Evolutionary conservation across 176 grass and related monocot species (phyloP), one percentile per base, ranked within the genome.

Genomic region (sorghum (Sorghum bicolor)): DNA sequence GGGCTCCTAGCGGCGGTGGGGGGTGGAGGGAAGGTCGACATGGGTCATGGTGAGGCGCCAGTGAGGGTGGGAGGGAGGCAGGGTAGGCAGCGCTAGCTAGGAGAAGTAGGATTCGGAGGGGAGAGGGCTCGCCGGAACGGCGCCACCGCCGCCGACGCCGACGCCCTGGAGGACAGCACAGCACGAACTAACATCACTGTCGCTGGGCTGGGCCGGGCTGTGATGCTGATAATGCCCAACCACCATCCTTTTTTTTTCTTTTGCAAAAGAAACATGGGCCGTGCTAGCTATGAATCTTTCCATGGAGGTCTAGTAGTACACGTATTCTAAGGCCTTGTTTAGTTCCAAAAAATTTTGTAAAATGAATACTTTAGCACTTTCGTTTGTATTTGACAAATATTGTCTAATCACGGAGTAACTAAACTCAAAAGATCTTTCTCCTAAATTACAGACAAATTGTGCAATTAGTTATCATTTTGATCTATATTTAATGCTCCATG

Each of bases 1-100:
- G 28, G 81, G 10, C 0, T 26, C 77, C 76, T 39, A 41, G 24
- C 22, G 22, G 76, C 40, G 5, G 71, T 34, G 6, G 64, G 75
- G 16, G 45, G 71, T 41, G 81, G 77, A 52, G 28, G 37, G 87
- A 57, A 68, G 58, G 86, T 76, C 74, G 82, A 14, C 67, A 88
- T 30, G 64, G 24, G 84, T 71, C 84, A 84, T 78, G 53, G 70
- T 8, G 41, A 28, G 78, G 38, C 11, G 58, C 60, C 37, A 41
- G 75, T 31, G 41, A 47, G 26, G 61, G 61, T 29, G 61, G 37
- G 41, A 38, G 57, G n/a, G n/a, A 60, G 55, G 8, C 19, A 53
- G 50, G 52, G 53, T 1, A 57, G 40, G 64, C 19, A 14, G 39
- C 15, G 15, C 26, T 20, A 10, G 17, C 76, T 82, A 69, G 78